phyloP scores from a whole-genome alignment of 495 filamentous ascomycete genomes.

The Penicillium turbatum region DNA sequence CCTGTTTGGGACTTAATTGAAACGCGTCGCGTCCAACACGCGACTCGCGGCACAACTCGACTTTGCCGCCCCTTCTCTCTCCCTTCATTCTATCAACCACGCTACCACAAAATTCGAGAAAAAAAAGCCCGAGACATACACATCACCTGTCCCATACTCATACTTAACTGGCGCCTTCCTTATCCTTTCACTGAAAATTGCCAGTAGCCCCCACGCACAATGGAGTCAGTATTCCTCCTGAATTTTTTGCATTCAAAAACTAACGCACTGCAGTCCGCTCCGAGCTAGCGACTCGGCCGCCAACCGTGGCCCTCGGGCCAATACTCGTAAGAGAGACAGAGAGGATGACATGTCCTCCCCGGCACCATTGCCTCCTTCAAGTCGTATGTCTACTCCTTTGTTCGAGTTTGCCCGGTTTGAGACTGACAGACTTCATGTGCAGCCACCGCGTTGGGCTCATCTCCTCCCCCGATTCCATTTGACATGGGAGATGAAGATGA shows the following conservation, averaged over 20 bases:
- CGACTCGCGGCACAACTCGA: conserved; percentile 22
- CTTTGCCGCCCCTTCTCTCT: conserved; percentile 20
- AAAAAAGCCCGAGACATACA: conserved; percentile 4
- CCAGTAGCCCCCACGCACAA: conserved; percentile 25
- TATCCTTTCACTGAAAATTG: background rate
- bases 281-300: conserved; percentile 79
- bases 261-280: conserved; percentile 59
- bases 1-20: conserved; percentile 36
- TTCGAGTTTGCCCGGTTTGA: conserved; percentile 13
- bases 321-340: conserved; percentile 76
- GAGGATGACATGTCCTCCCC: conserved; percentile 72
- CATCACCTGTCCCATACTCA: background rate
- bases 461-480: conserved; percentile 52
- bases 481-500: conserved; percentile 67
- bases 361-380: conserved; percentile 58
- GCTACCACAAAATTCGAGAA: conserved; percentile 7
- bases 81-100: conserved; percentile 17
- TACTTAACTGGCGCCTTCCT: background rate
- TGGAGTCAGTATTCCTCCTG: conserved; percentile 33
- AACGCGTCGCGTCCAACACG: conserved; percentile 32
- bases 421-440: conserved; percentile 20
- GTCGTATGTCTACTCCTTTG: conserved; percentile 51
- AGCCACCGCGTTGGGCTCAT: conserved; percentile 34
- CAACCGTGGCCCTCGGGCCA: conserved; percentile 67
- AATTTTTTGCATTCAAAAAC: conserved; percentile 11